These are phyloP conservation scores for Schoenoplectus triqueter DNA, from an alignment of 202 grass and related monocot genomes.

Conservation along the genomic window DNA sequence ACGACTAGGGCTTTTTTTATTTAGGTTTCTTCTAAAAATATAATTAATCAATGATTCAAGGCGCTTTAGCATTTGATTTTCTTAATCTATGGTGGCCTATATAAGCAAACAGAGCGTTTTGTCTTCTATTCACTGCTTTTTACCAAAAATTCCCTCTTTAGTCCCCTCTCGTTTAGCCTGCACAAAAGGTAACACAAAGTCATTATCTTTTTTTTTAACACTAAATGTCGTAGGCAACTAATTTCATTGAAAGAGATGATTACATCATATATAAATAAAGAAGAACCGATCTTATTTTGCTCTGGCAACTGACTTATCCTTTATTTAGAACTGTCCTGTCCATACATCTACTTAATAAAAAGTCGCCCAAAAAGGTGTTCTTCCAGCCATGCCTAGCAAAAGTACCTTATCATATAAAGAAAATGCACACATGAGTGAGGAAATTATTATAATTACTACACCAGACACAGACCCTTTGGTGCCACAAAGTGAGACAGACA, in stretches of 20 bases:
- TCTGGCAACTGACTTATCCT: background rate
- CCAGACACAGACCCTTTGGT: slow-evolving; percentile 10
- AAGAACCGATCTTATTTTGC: background rate
- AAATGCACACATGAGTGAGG: slow-evolving; percentile 23
- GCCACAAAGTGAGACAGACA: background rate
- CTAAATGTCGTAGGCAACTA: too few relatives aligned
- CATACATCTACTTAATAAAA: background rate
- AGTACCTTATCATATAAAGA: background rate
- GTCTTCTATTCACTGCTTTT: background rate
- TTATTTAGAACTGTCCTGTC: background rate
- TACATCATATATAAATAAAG: background rate
- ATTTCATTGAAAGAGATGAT: too few relatives aligned
- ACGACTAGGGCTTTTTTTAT: too few relatives aligned
- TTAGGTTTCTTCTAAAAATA: too few relatives aligned
- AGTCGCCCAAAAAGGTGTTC: background rate
- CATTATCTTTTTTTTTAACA: background rate
- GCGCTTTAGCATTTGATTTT: too few relatives aligned
- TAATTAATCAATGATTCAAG: too few relatives aligned
- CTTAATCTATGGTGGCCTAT: background rate
- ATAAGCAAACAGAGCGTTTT: background rate
- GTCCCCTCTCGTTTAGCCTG: background rate
- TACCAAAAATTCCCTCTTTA: background rate
- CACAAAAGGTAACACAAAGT: background rate
- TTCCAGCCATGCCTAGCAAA: background rate
- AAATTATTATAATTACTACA: slow-evolving; percentile 1